Percentiles rank a stretch among this genome's conserved stretches.
These are phyloP conservation scores for Allantophomopsis cytisporea DNA, from an alignment of 2,329 filamentous ascomycete genomes.

Conservation along the genomic window DNA sequence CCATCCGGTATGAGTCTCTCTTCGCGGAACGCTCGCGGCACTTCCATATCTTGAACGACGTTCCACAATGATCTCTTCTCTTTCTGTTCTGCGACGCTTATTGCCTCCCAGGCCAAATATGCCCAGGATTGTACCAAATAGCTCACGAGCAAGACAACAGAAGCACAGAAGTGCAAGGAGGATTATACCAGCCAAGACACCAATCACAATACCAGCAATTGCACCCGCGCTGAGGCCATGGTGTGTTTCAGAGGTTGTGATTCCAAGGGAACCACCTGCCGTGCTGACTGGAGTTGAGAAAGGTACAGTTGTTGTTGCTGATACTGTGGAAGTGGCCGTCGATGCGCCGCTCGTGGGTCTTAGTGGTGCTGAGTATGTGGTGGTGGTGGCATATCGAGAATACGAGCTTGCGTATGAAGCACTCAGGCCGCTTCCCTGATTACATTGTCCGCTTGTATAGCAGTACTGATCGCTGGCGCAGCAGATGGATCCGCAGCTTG, in stretches of 20 bases:
- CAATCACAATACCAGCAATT: constrained; percentile 72
- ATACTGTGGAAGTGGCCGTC: constrained; percentile 39
- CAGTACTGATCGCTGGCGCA: constrained; percentile 61
- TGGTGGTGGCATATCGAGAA: constrained; percentile 11
- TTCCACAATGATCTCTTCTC: constrained; percentile 50
- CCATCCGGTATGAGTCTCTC: constrained; percentile 32
- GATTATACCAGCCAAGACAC: constrained; percentile 51
- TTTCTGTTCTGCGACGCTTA: constrained; percentile 28
- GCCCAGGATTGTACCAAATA: constrained; percentile 44
- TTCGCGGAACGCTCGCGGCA: constrained; percentile 6
- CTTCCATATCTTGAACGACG: constrained; percentile 40
- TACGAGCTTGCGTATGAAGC: constrained; percentile 20
- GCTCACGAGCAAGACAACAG: constrained; percentile 53
- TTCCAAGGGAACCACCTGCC: constrained; percentile 1
- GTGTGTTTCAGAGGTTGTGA: constrained; percentile 18
- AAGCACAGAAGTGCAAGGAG: constrained; percentile 60
- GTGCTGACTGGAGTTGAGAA: constrained; percentile 32
- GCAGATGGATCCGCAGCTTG: constrained; percentile 55
- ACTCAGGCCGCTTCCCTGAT: constrained; percentile 30
- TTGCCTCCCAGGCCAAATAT: constrained; percentile 46
- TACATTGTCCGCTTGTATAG: constrained; percentile 41
- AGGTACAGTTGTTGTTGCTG: constrained; percentile 28
- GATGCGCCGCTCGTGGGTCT: constrained; percentile 37
- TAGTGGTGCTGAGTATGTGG: constrained; percentile 23
- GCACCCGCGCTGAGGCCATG: constrained; percentile 51